phyloP scores from a whole-genome alignment of 2,329 filamentous ascomycete genomes.

The Diaporthe capsici region DNA sequence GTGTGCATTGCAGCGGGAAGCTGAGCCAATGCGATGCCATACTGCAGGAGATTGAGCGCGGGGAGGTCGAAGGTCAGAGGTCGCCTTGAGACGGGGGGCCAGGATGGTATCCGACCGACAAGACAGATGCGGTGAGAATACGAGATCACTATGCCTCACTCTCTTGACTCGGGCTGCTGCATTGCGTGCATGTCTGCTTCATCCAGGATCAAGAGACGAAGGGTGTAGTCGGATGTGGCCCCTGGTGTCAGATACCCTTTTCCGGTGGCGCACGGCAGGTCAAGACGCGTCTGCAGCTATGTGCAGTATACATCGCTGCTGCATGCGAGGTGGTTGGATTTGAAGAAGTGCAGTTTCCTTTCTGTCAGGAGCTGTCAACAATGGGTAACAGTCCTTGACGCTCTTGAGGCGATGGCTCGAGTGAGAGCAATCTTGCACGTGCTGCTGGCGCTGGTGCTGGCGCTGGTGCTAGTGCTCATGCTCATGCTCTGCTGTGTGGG shows the following conservation, averaged over 20 bases:
- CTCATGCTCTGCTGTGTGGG: not conserved
- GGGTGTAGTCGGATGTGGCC: constrained; percentile 6
- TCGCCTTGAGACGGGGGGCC: not conserved
- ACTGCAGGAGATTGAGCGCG: not conserved
- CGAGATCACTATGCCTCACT: constrained; percentile 4
- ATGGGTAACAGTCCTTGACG: not conserved
- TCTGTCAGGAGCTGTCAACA: not conserved
- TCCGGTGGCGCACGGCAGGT: not conserved
- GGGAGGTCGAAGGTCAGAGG: not conserved
- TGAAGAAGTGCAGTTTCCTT: not conserved
- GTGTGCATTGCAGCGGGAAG: constrained; percentile 1
- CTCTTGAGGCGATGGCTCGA: not conserved
- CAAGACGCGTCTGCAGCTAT: constrained; percentile 11
- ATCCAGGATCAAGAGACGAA: not conserved
- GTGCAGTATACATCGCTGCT: not conserved
- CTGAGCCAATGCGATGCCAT: constrained; percentile 10
- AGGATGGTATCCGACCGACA: not conserved
- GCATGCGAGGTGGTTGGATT: not conserved
- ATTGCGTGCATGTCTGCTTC: not conserved
- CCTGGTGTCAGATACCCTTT: not conserved
- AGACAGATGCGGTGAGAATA: not conserved
- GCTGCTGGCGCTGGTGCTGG: not conserved
- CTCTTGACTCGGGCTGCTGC: constrained; percentile 25
- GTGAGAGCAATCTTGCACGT: not conserved
- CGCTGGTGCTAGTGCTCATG: not conserved